phyloP scores from a whole-genome alignment of 2,329 filamentous ascomycete genomes.

The Torrubiella hemipterigena region DNA sequence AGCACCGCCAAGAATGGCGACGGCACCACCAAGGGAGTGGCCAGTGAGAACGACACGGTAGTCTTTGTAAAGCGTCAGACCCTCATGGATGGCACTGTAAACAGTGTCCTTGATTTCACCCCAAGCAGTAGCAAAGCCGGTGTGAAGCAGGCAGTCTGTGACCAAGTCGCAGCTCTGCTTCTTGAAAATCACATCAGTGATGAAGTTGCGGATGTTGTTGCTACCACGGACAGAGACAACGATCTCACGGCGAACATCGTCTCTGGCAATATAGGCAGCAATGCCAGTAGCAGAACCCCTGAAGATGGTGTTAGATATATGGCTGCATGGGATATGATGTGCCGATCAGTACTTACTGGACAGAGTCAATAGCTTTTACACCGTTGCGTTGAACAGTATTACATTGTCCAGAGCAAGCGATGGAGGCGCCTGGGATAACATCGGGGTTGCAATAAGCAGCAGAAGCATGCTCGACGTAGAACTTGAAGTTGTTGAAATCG shows the following conservation, averaged over 20 bases:
- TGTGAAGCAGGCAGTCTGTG: conserved; percentile 37
- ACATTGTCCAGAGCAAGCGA: conserved; percentile 34
- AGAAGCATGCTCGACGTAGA: conserved; percentile 38
- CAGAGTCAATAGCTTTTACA: conserved; percentile 29
- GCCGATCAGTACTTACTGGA: conserved; percentile 18
- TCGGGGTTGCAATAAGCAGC: conserved; percentile 43
- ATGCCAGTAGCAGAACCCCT: conserved; percentile 31
- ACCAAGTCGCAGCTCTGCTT: conserved; percentile 16
- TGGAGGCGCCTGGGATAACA: conserved; percentile 19
- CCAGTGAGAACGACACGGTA: conserved; percentile 49
- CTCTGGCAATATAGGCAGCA: conserved; percentile 38
- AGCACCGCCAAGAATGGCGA: conserved; percentile 47
- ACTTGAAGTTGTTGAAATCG: conserved; percentile 27
- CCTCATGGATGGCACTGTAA: conserved; percentile 28
- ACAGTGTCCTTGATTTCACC: conserved; percentile 33
- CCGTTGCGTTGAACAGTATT: conserved; percentile 28
- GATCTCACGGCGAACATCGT: conserved; percentile 36
- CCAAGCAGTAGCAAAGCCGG: conserved; percentile 50
- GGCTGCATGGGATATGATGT: conserved; percentile 6
- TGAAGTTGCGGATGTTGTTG: conserved; percentile 46
- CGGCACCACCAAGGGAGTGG: conserved; percentile 56
- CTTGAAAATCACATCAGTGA: conserved; percentile 35
- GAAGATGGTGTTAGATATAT: conserved; percentile 9
- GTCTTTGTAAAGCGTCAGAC: conserved; percentile 31
- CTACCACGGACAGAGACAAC: conserved; percentile 51